Percentiles rank a stretch among this genome's conserved stretches.
Evolutionary conservation across 177 flowering plant genomes (phyloP).

Genomic region (Tripterygium wilfordii): DNA sequence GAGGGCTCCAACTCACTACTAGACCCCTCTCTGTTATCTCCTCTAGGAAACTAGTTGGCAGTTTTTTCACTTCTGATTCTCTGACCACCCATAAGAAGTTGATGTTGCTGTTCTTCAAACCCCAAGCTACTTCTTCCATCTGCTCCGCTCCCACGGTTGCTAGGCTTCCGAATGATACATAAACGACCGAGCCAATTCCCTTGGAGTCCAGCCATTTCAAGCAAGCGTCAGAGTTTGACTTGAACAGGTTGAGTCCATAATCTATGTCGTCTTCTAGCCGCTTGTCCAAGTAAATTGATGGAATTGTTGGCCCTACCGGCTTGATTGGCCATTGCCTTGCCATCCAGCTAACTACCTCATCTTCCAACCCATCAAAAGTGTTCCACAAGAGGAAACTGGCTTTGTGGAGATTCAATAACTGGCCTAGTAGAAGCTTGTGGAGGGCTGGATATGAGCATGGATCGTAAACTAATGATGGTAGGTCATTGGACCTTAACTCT

Average conservation of each 20-base stretch:
- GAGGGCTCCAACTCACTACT: constrained; percentile 59
- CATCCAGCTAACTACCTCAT: constrained; percentile 22
- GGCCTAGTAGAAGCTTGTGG: neutral
- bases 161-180: constrained; percentile 42
- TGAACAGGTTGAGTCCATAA: constrained; percentile 27
- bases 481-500: constrained; percentile 4
- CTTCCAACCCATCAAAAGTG: constrained; percentile 16
- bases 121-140: constrained; percentile 40
- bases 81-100: constrained; percentile 46
- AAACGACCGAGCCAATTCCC: constrained; percentile 27
- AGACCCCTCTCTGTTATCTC: constrained; percentile 30
- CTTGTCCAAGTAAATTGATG: constrained; percentile 38
- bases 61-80: constrained; percentile 20
- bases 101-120: constrained; percentile 11
- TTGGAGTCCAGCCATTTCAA: constrained; percentile 33
- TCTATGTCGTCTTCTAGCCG: constrained; percentile 25
- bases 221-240: constrained; percentile 15
- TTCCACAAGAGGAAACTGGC: constrained; percentile 10
- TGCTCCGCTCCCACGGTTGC: constrained; percentile 23
- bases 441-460: constrained; percentile 1
- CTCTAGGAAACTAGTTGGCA: constrained; percentile 23
- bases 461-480: constrained; percentile 9
- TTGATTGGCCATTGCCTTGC: constrained; percentile 11
- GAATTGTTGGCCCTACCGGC: constrained; percentile 36
- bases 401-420: constrained; percentile 6